Conservation (phyloP, 2,329 filamentous ascomycete species). For the Dothidotthia symphoricarpi region DNA sequence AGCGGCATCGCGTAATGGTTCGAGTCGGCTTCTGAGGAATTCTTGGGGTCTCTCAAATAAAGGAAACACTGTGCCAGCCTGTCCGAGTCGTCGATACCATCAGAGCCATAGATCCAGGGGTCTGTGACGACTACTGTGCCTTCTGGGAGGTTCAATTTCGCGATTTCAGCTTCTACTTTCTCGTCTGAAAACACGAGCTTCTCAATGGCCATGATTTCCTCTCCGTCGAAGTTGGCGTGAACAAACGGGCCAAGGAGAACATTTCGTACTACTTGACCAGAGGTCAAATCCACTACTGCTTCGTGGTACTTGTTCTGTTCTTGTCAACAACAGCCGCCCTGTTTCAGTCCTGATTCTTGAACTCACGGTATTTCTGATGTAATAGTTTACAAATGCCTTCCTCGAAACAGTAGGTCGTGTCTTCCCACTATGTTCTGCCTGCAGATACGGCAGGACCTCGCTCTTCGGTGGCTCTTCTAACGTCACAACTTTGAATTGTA, state of each 20-base stretch:
- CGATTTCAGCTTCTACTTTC: conserved; percentile 58
- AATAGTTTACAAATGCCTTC: conserved; percentile 59
- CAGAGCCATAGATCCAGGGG: conserved; percentile 67
- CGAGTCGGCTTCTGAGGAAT: conserved; percentile 59
- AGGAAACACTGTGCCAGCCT: conserved; percentile 63
- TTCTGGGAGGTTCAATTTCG: conserved; percentile 58
- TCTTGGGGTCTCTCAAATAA: conserved; percentile 63
- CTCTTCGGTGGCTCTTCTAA: conserved; percentile 64
- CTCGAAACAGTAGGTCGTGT: conserved; percentile 53
- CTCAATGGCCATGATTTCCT: conserved; percentile 61
- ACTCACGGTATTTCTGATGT: conserved; percentile 58
- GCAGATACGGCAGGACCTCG: conserved; percentile 59
- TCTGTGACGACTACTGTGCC: conserved; percentile 58
- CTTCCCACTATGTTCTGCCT: conserved; percentile 58
- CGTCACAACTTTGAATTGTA: conserved; percentile 67
- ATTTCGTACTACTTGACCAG: conserved; percentile 55
- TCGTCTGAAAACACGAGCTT: conserved; percentile 56
- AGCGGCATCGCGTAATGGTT: conserved; percentile 69
- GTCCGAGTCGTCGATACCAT: conserved; percentile 50
- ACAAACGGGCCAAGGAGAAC: conserved; percentile 58
- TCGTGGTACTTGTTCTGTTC: conserved; percentile 61
- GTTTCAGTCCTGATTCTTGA: conserved; percentile 3
- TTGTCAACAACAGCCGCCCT: conserved; percentile 2
- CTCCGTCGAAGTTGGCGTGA: conserved; percentile 58
- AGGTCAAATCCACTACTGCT: conserved; percentile 56